These are phyloP conservation scores for Trametopsis cervina DNA, from an alignment of 768 basidiomycete genomes.

Conservation along the genomic window DNA sequence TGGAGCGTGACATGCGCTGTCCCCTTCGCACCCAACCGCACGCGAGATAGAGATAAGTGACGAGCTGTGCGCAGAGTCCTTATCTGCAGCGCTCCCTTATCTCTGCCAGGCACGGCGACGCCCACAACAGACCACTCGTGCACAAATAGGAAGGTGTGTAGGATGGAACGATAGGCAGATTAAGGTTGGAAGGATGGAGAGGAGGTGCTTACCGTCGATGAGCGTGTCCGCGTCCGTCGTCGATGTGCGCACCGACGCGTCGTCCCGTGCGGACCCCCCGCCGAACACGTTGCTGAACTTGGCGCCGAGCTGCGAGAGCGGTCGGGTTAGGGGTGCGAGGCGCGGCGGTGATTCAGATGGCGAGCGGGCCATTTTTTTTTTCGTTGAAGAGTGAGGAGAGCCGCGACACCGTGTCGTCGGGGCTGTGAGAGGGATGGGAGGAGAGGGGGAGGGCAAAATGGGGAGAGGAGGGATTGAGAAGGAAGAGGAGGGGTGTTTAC, in stretches of 20 bases:
- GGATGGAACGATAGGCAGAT: neutral
- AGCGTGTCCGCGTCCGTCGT: slow-evolving; percentile 3
- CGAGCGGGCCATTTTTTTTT: slow-evolving; percentile 9
- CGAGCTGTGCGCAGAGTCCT: too few species aligned
- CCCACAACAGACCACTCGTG: neutral
- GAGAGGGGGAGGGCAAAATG: slow-evolving; percentile 1
- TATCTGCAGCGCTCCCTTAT: slow-evolving; percentile 3
- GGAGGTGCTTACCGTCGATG: too few species aligned
- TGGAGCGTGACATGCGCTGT: too few species aligned
- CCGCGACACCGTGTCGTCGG: too few species aligned
- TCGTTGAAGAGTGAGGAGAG: too few species aligned
- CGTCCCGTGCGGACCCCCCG: neutral
- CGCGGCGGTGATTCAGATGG: slow-evolving; percentile 1
- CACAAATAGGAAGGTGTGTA: neutral
- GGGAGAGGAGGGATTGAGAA: neutral
- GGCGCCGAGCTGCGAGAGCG: slow-evolving; percentile 6
- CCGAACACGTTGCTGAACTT: neutral
- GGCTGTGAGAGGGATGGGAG: neutral
- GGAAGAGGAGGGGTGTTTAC: neutral
- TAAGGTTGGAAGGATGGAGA: neutral
- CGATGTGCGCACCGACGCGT: neutral
- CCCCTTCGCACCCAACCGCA: too few species aligned
- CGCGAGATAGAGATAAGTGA: too few species aligned
- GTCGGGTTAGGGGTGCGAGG: slow-evolving; percentile 4
- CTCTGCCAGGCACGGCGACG: neutral